phyloP scores from a whole-genome alignment of 2,329 filamentous ascomycete species.

The Botrytis porri region DNA sequence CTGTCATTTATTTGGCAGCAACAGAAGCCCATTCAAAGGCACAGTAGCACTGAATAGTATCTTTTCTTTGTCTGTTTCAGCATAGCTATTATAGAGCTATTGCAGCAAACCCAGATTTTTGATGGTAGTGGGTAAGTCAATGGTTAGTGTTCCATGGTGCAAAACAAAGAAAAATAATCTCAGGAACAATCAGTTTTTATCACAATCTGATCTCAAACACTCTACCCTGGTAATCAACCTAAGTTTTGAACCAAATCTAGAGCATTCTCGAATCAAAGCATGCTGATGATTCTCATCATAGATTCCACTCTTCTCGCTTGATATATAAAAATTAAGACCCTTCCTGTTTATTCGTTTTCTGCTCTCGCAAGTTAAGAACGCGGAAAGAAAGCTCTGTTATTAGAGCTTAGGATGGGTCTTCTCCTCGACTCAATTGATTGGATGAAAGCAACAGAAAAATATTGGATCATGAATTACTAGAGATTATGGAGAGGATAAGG shows the following conservation, averaged over 20 bases:
- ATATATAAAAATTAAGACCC: too few species aligned
- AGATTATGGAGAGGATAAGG: not conserved
- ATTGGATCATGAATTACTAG: not conserved
- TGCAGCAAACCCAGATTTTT: too few species aligned
- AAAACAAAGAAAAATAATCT: not conserved
- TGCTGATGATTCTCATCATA: not conserved
- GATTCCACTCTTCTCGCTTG: not conserved
- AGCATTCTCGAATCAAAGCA: not conserved
- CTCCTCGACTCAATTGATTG: not conserved
- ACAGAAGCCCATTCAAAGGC: not conserved
- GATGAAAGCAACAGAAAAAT: not conserved
- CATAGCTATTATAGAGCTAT: not conserved
- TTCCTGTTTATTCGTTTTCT: not conserved
- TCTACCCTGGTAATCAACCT: not conserved
- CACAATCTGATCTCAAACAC: not conserved
- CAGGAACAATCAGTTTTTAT: not conserved
- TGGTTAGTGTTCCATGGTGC: not conserved
- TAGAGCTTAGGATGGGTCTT: not conserved
- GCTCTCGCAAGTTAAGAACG: not conserved
- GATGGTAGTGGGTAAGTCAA: not conserved
- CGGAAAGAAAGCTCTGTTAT: not conserved
- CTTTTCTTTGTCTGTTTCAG: too few species aligned
- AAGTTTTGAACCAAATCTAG: not conserved
- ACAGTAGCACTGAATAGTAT: fast-evolving
- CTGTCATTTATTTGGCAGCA: not conserved